Base-by-base conservation (phyloP, 2,329 filamentous ascomycete genomes). In the Aureobasidium sp. region DNA sequence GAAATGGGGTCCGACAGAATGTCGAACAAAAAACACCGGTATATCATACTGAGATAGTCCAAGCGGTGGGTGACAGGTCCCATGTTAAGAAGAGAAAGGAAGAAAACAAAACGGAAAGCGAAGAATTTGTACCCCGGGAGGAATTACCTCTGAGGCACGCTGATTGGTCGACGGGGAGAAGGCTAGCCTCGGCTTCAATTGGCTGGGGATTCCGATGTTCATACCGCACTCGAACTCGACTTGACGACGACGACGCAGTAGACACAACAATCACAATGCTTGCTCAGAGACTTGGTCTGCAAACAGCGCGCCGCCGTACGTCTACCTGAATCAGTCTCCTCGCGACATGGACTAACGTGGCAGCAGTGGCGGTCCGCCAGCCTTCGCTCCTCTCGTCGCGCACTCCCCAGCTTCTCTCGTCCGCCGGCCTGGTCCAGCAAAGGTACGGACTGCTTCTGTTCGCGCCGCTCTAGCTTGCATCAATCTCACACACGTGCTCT, bases 331-430 rank as follows among this genome's bases (percentile, higher is more conserved):
- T 60, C 5, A 3, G 25, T 17, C 8, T 27, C 2, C 14, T 20
- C 9, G 29, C 20, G 31, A 14, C 25, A 60, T 41, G 17, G 11
- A 53, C 68, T 69, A 62, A 69, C 65, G 48, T 49, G 44, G 64
- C 53, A 62, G 39, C 67, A 78, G 75, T 77, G 63, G 74, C 77
- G 71, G 78, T 75, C 67, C 70, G 72, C 69, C 77, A 77, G 69
- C 77, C 77, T 64, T 72, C 78, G 57, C 75, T 76, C 70, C 74
- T 78, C 66, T 73, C 76, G 41, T 73, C 77, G 65, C 79, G 75
- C 17, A 67, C 78, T 64, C 73, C 72, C 41, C 70, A 81, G 65
- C 69, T 71, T 20, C 73, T 73, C 63, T 69, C 74, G 63, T 70
- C 73, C 65, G 70, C 72, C 45, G 73, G 76, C 64, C 72, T 75